These are phyloP conservation scores for Dichotomocladium elegans DNA, from an alignment of 371 early-diverging fungal species.

Conservation along the genomic window DNA sequence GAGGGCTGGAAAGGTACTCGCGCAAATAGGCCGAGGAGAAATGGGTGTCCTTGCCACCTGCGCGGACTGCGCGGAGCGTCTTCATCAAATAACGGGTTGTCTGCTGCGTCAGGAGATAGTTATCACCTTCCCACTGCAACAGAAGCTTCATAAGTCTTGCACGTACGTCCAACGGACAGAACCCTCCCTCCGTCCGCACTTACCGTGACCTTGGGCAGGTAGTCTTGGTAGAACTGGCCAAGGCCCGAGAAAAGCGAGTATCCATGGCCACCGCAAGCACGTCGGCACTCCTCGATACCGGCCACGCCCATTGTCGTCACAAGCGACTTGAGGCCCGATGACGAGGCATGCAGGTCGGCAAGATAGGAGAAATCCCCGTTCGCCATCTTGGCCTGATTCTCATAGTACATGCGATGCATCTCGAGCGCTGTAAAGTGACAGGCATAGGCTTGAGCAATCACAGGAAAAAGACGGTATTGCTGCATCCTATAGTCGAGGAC, in stretches of 20 bases:
- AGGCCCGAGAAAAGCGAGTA: constrained; percentile 80
- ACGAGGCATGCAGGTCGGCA: constrained; percentile 80
- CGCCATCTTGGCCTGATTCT: constrained; percentile 63
- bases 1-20: constrained; percentile 42
- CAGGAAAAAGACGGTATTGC: constrained; percentile 76
- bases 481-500: constrained; percentile 80
- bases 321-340: constrained; percentile 83
- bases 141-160: background rate
- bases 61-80: constrained; percentile 40
- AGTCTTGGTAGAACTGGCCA: constrained; percentile 65
- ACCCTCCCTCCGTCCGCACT: constrained; percentile 2
- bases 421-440: constrained; percentile 72
- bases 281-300: constrained; percentile 77
- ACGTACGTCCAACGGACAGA: background rate
- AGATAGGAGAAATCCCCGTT: constrained; percentile 69
- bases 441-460: constrained; percentile 77
- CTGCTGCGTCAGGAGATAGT: constrained; percentile 79
- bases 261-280: constrained; percentile 88
- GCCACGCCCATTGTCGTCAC: constrained; percentile 68
- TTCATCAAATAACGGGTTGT: constrained; percentile 67
- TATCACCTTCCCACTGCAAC: constrained; percentile 78
- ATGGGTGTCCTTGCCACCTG: constrained; percentile 23
- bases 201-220: constrained; percentile 71
- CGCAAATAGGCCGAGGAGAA: constrained; percentile 39
- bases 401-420: constrained; percentile 64